A percentile compares a stretch with the other conserved stretches of the same genome.
phyloP scores from a whole-genome alignment of 495 filamentous ascomycete species.

The Hypoxylon fragiforme region DNA sequence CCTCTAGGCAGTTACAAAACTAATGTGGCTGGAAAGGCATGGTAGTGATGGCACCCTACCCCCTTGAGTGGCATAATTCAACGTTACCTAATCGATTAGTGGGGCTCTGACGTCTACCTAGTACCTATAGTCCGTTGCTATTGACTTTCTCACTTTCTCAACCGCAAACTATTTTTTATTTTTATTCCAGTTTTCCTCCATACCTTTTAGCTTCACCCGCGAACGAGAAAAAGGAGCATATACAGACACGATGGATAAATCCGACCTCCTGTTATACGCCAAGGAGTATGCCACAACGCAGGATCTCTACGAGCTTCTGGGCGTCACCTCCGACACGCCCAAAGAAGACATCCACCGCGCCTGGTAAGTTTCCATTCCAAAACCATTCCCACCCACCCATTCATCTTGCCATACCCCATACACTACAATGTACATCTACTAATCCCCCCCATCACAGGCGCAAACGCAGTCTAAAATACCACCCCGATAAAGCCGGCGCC shows the following conservation, averaged over 20 bases:
- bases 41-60: no score
- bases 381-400: background rate
- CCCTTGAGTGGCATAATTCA: no score
- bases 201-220: no score
- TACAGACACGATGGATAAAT: conserved; percentile 31
- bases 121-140: no score
- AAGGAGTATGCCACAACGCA: conserved; percentile 45
- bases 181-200: no score
- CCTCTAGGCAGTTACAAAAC: no score
- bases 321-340: conserved; percentile 44
- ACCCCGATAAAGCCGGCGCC: conserved; percentile 54
- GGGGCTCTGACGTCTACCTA: no score
- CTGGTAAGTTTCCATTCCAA: conserved; percentile 34
- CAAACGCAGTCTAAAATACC: conserved; percentile 50
- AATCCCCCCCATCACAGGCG: conserved; percentile 23
- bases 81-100: no score
- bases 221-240: conserved; percentile 16
- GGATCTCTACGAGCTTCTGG: conserved; percentile 52
- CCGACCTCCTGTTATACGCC: conserved; percentile 46
- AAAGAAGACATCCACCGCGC: conserved; percentile 51
- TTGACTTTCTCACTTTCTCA: no score
- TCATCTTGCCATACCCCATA: background rate
- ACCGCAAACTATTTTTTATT: no score
- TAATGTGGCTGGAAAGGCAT: no score
- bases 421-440: background rate